phyloP scores from a whole-genome alignment of 345 rosid species.

The Fremontodendron californicum region DNA sequence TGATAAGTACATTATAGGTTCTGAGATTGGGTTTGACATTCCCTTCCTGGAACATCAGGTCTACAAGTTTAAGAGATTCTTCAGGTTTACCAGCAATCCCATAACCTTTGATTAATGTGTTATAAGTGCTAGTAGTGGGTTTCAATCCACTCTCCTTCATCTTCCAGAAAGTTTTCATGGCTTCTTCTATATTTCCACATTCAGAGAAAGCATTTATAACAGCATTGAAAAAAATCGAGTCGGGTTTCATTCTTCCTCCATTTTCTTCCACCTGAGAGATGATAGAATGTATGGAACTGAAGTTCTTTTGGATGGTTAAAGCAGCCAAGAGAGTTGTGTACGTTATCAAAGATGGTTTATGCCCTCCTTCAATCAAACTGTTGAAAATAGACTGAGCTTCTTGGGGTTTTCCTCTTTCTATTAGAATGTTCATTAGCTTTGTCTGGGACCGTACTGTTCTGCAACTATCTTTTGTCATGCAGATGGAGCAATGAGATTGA shows the following conservation, averaged over 20 bases:
- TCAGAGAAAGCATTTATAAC: slow-evolving; percentile 61
- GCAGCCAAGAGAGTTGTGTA: slow-evolving; percentile 61
- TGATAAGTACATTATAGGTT: slow-evolving; percentile 55
- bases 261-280: slow-evolving; percentile 48
- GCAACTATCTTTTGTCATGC: slow-evolving; percentile 42
- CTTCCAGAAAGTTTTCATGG: slow-evolving; percentile 41
- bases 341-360: slow-evolving; percentile 47
- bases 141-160: slow-evolving; percentile 55
- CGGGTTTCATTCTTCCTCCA: slow-evolving; percentile 45
- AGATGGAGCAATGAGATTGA: slow-evolving; percentile 25
- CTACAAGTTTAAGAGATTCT: slow-evolving; percentile 48
- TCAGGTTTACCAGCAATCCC: slow-evolving; percentile 56
- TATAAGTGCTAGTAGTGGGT: slow-evolving; percentile 57
- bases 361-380: slow-evolving; percentile 45
- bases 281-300: slow-evolving; percentile 38
- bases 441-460: slow-evolving; percentile 52
- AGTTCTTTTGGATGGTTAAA: slow-evolving; percentile 51
- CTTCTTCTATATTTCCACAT: slow-evolving; percentile 55
- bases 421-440: slow-evolving; percentile 47
- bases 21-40: slow-evolving; percentile 50
- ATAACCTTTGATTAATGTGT: slow-evolving; percentile 60
- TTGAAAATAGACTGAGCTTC: slow-evolving; percentile 44
- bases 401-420: slow-evolving; percentile 54
- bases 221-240: slow-evolving; percentile 52
- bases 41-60: slow-evolving; percentile 39